Percentiles rank a stretch among this genome's conserved stretches.
These are phyloP conservation scores for Metschnikowia reukaufii DNA, from an alignment of 805 yeast genomes.

Conservation along the genomic window DNA sequence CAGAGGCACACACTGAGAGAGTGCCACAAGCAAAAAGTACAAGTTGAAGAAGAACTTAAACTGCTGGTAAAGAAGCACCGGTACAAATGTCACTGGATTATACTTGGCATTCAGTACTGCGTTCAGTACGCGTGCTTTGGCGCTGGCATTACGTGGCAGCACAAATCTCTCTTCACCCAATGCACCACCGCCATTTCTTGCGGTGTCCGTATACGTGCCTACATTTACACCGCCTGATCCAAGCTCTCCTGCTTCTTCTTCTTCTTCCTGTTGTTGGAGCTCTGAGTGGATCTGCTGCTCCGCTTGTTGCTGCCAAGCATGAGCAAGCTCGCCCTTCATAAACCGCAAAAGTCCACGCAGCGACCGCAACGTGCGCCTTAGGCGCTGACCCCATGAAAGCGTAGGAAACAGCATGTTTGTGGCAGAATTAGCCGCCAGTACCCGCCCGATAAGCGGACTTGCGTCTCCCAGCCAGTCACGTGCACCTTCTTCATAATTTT, in stretches of 20 bases:
- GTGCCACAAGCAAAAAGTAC: conserved; percentile 87
- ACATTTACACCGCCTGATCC: too few relatives aligned
- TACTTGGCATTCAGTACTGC: conserved; percentile 94
- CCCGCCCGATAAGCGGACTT: conserved; percentile 1
- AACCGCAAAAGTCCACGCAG: conserved; percentile 8
- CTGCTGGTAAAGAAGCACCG: conserved; percentile 88
- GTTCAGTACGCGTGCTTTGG: conserved; percentile 53
- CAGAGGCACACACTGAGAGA: conserved; percentile 88
- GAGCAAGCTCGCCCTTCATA: conserved; percentile 4
- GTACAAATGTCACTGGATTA: conserved; percentile 82
- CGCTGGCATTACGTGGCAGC: conserved; percentile 34
- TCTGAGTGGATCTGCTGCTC: conserved; percentile 5
- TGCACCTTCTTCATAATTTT: too few relatives aligned
- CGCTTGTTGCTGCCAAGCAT: conserved; percentile 8
- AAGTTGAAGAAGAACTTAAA: conserved; percentile 95
- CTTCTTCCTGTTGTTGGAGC: conserved; percentile 2
- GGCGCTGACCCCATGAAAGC: not conserved
- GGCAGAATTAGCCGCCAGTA: not conserved
- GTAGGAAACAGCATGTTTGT: not conserved
- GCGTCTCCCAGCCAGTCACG: not conserved
- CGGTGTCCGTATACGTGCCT: not conserved
- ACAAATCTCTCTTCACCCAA: conserved; percentile 36
- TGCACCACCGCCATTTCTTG: not conserved
- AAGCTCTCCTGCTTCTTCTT: not conserved
- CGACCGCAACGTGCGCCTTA: conserved; percentile 1